A percentile compares a stretch with the other conserved stretches of the same genome.
phyloP scores from a whole-genome alignment of 768 basidiomycete genomes.

The Botryobasidium botryosum region DNA sequence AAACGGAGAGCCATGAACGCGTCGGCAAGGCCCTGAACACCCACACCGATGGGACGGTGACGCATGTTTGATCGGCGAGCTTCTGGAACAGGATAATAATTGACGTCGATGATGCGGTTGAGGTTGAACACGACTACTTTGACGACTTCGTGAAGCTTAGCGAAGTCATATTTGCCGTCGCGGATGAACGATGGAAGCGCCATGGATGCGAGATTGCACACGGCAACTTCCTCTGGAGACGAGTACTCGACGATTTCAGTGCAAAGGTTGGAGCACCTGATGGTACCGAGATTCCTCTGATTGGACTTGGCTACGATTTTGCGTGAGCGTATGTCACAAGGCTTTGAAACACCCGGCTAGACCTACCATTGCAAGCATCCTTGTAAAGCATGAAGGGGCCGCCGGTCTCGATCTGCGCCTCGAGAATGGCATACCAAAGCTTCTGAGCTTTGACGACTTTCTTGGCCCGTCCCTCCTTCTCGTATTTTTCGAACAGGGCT shows the following conservation, averaged over 20 bases:
- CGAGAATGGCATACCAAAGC: constrained; percentile 94
- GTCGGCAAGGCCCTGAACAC: constrained; percentile 95
- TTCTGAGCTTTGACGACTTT: constrained; percentile 87
- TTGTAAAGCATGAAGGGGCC: constrained; percentile 99
- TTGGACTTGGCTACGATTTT: constrained; percentile 85
- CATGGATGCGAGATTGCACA: constrained; percentile 96
- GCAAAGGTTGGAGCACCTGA: constrained; percentile 98
- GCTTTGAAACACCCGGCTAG: neutral
- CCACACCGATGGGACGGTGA: constrained; percentile 92
- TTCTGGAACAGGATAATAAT: constrained; percentile 89
- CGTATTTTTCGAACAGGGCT: constrained; percentile 68
- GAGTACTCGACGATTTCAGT: constrained; percentile 99
- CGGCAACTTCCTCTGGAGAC: constrained; percentile 90
- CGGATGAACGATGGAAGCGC: constrained; percentile 87
- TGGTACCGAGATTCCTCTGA: constrained; percentile 94
- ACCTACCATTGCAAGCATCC: constrained; percentile 79
- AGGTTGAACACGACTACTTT: constrained; percentile 90
- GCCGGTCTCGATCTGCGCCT: constrained; percentile 95
- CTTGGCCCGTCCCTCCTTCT: constrained; percentile 73
- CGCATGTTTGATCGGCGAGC: constrained; percentile 90
- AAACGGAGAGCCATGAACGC: constrained; percentile 94
- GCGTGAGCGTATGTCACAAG: neutral
- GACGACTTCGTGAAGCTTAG: constrained; percentile 82
- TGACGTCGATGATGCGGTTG: constrained; percentile 85
- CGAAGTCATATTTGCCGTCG: constrained; percentile 71